A percentile compares a stretch with the other conserved stretches of the same genome.
These are phyloP conservation scores for Penicillium sp. DNA, from an alignment of 2,329 filamentous ascomycete genomes.

Conservation along the genomic window DNA sequence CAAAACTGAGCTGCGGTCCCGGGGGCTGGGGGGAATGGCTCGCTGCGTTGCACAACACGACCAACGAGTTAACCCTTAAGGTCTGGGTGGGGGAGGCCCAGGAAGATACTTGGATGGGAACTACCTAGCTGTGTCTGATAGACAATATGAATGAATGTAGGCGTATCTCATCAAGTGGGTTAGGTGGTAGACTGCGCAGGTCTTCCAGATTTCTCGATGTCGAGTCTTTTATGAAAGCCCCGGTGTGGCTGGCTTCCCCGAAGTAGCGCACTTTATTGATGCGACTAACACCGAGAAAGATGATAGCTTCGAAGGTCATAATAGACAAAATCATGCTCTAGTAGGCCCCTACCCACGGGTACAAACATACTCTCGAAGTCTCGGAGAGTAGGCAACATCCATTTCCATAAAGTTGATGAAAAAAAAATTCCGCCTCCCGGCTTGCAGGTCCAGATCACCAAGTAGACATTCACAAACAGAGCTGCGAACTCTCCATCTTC, in stretches of 20 bases:
- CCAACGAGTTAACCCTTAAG: constrained; percentile 7
- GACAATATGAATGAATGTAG: neutral
- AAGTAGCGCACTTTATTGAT: neutral
- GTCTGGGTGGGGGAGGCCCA: neutral
- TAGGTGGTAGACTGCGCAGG: neutral
- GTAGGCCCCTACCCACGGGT: neutral
- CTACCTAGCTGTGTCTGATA: neutral
- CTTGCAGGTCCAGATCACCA: neutral
- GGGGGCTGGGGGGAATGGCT: constrained; percentile 15
- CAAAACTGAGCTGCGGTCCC: constrained; percentile 2
- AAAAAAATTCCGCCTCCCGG: neutral
- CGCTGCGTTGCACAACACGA: constrained; percentile 14
- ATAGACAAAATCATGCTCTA: no score
- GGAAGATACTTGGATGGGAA: neutral
- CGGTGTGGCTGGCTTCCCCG: neutral
- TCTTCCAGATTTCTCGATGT: neutral
- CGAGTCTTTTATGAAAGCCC: neutral
- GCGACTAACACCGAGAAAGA: neutral
- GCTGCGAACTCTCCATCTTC: neutral
- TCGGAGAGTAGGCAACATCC: neutral
- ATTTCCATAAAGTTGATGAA: neutral
- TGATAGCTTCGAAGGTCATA: neutral
- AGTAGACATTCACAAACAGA: neutral
- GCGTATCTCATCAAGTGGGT: neutral
- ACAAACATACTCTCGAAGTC: neutral